These are phyloP conservation scores for Berberis vulgaris DNA, from an alignment of 164 flowering plant genomes.

Conservation along the genomic window DNA sequence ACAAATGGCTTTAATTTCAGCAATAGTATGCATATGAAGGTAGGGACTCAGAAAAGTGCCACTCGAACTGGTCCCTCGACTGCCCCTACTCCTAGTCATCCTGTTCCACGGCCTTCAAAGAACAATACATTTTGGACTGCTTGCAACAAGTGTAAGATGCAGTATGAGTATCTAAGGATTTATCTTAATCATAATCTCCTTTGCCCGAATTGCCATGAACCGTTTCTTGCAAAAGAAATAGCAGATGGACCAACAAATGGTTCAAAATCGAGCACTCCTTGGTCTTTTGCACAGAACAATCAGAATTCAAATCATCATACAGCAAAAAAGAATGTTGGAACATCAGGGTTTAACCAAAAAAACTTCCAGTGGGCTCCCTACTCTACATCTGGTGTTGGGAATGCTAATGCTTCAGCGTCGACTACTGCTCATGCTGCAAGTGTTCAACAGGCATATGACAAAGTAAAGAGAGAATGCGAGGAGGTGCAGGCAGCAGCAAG, in stretches of 20 bases:
- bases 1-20: background rate
- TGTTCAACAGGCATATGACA: background rate
- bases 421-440: background rate
- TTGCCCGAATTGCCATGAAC: conserved; percentile 59
- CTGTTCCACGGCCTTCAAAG: conserved; percentile 20
- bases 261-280: conserved; percentile 21
- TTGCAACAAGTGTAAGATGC: background rate
- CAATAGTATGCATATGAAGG: background rate
- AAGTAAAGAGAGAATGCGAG: background rate
- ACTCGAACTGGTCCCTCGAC: background rate
- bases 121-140: background rate
- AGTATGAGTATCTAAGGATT: conserved; percentile 18
- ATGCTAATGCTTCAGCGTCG: background rate
- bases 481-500: background rate
- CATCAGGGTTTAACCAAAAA: conserved; percentile 11
- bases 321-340: conserved; percentile 12
- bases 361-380: conserved; percentile 29
- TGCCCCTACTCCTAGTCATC: background rate
- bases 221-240: conserved; percentile 60
- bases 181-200: conserved; percentile 61
- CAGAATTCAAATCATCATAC: background rate
- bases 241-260: conserved; percentile 34
- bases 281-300: conserved; percentile 21
- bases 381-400: background rate
- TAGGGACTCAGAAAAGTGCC: background rate